Evolutionary conservation across 1,139 yeast species (phyloP).

Genomic region (Hanseniaspora gamundiae): DNA sequence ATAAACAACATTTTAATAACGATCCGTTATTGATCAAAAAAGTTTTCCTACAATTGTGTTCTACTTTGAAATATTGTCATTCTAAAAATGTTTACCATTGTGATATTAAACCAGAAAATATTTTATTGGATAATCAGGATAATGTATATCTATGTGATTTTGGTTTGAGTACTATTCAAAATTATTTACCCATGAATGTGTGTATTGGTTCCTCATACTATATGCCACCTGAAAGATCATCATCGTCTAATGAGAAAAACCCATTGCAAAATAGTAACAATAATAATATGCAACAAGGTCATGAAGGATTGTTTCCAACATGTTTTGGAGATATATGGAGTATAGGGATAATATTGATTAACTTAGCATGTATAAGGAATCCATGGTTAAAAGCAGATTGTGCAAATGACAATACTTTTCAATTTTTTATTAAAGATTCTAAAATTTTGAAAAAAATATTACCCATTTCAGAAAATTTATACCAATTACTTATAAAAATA

Average conservation of each 20-base stretch:
- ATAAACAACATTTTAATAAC: slow-evolving; percentile 31
- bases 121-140: slow-evolving; percentile 51
- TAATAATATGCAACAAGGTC: slow-evolving; percentile 2
- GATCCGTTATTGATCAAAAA: slow-evolving; percentile 40
- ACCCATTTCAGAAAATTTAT: slow-evolving; percentile 36
- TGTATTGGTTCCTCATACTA: slow-evolving; percentile 84
- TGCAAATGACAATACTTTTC: slow-evolving; percentile 43
- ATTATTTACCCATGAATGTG: slow-evolving; percentile 51
- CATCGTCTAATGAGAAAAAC: slow-evolving; percentile 21
- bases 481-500: slow-evolving; percentile 39
- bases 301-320: slow-evolving; percentile 36
- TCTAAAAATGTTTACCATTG: slow-evolving; percentile 64
- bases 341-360: slow-evolving; percentile 67
- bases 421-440: slow-evolving; percentile 38
- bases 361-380: slow-evolving; percentile 71
- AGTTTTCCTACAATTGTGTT: slow-evolving; percentile 64
- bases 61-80: slow-evolving; percentile 63
- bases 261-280: background rate
- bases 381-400: slow-evolving; percentile 83
- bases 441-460: slow-evolving; percentile 44
- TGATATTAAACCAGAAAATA: slow-evolving; percentile 85
- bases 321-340: slow-evolving; percentile 83
- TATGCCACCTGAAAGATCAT: slow-evolving; percentile 85
- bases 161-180: slow-evolving; percentile 62
- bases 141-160: slow-evolving; percentile 66